These are phyloP conservation scores for Erythrophleum fordii DNA, from an alignment of 306 rosid genomes.

Conservation along the genomic window DNA sequence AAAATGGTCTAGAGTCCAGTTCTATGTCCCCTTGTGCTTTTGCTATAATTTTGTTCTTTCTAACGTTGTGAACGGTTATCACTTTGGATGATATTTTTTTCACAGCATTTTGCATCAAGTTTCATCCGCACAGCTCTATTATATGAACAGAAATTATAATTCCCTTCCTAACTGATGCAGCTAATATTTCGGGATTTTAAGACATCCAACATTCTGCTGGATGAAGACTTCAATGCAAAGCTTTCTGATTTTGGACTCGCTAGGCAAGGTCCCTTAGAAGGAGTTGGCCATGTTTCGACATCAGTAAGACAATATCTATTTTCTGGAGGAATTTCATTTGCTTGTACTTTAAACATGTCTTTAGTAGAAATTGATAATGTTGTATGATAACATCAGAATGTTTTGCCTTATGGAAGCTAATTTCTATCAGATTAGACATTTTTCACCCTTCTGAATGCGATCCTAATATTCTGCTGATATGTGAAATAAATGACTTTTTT, in stretches of 20 bases:
- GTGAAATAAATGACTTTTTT: conserved; percentile 34
- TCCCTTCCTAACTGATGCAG: conserved; percentile 54
- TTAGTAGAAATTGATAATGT: conserved; percentile 14
- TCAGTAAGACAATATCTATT: conserved; percentile 57
- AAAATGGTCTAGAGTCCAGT: not conserved
- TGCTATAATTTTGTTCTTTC: not conserved
- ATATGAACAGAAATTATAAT: conserved; percentile 15
- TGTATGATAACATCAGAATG: conserved; percentile 30
- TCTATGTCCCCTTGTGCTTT: not conserved
- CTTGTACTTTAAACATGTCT: not conserved
- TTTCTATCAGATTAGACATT: not conserved
- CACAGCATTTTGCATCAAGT: not conserved
- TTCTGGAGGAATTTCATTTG: conserved; percentile 1
- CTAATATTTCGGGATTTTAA: conserved; percentile 94
- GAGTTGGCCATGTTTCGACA: conserved; percentile 83
- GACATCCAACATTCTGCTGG: conserved; percentile 82
- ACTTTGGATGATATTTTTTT: conserved; percentile 25
- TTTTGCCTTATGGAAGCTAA: no score
- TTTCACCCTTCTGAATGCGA: conserved; percentile 10
- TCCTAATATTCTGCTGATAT: conserved; percentile 21
- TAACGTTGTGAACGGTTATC: not conserved
- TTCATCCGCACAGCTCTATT: no score
- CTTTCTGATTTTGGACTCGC: conserved; percentile 98
- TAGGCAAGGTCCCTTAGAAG: conserved; percentile 87
- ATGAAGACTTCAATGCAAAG: conserved; percentile 87